Base-by-base conservation (phyloP, 1,284 basidiomycete species). In the Neotropicomus parvogracilis region DNA sequence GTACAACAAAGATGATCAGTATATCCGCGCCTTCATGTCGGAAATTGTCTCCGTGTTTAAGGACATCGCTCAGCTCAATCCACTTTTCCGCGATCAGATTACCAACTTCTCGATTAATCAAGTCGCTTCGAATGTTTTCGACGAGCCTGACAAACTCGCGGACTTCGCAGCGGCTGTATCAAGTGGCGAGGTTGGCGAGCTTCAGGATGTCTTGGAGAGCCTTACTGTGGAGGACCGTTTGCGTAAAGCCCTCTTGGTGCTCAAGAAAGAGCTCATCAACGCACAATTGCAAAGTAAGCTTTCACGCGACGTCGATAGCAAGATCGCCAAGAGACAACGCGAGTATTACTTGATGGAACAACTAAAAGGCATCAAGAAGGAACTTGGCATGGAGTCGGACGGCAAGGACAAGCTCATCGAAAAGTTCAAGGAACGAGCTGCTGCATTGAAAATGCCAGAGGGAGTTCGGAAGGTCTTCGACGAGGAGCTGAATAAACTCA, bases 271-370 rank as follows among this genome's bases (percentile, higher is more conserved):
- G 69, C 80, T 98, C 31, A 97, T 98, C 71, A 98, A 97, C 60
- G 94, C 94, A 0, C 93, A 98, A 67, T 73, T 98, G 38, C 95
- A 98, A 71, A 87, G 82, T 67, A 97, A 97, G 73, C 90, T 99
- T 52, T 87, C 88, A 12, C 81, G 91, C 34, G 95, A 99, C 59
- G 94, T 99, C 19, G 94, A 99, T 66, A 83, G 75, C 74, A 97
- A 97, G 76, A 97, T 99, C 54, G 93, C 93, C 41, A 98, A 98
- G 70, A 80, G 95, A 13, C 95, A 99, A 67, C 78, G 95, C 51
- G 97, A 99, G 73, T 98, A 97, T 66, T 98, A 97, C 70, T 76
- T 99, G 50, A 95, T 93, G 89, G 97, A 99, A 69, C 97, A 99
- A 71, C 81, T 99, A 54, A 97, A 97, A 71, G 94, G 92, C 2